These are phyloP conservation scores for Aspergillus sp. DNA, from an alignment of 2,329 filamentous ascomycete species.

Conservation along the genomic window DNA sequence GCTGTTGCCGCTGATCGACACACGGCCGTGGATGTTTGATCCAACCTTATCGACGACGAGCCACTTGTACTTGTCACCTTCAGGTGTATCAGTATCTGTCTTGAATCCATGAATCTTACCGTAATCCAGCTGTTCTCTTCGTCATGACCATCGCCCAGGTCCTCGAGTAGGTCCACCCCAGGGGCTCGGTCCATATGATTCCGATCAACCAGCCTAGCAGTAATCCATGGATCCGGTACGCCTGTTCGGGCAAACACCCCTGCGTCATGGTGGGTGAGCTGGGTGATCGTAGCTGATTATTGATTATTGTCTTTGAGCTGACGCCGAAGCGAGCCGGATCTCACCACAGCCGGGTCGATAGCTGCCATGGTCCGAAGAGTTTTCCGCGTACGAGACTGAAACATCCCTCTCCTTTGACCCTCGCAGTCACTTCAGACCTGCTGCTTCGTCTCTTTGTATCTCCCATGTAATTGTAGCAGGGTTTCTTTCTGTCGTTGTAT, in stretches of 20 bases:
- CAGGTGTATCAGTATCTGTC: not conserved
- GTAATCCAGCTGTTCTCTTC: not conserved
- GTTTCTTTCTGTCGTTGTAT: not conserved
- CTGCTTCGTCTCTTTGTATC: not conserved
- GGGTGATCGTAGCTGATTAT: not conserved
- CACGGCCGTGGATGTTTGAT: no score
- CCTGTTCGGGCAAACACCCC: not conserved
- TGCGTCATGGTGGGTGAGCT: no score
- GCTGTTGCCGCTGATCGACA: no score
- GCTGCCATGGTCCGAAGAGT: not conserved
- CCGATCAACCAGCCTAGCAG: not conserved
- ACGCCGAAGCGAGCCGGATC: no score
- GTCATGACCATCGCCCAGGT: not conserved
- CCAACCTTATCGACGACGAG: not conserved
- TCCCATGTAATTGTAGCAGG: conserved; percentile 1
- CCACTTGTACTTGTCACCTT: no score
- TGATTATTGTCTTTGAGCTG: no score
- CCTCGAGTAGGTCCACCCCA: not conserved
- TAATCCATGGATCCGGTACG: not conserved
- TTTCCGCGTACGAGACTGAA: not conserved
- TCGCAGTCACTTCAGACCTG: not conserved
- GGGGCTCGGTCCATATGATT: not conserved
- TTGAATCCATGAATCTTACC: not conserved
- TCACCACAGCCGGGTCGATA: no score
- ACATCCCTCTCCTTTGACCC: not conserved